Evolutionary conservation across 805 yeast genomes (phyloP).

Genomic region (Nadsonia fulvescens): DNA sequence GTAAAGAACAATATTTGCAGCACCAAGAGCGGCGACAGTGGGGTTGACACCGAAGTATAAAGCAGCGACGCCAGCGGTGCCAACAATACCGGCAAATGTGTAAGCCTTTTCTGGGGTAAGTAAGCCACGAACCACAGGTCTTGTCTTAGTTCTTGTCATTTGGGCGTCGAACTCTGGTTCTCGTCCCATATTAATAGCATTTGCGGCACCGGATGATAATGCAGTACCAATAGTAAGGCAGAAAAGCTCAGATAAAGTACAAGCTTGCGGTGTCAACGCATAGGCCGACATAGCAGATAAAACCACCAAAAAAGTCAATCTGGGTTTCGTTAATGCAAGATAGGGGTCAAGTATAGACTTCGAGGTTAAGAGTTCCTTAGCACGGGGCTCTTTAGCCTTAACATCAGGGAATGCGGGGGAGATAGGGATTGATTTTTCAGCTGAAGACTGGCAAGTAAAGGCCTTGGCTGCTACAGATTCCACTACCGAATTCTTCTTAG

Average conservation of each 20-base stretch:
- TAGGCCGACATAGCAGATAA: slow-evolving; percentile 85
- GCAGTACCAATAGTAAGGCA: slow-evolving; percentile 73
- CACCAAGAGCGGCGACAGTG: slow-evolving; percentile 67
- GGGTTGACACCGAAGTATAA: slow-evolving; percentile 72
- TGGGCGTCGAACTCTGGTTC: slow-evolving; percentile 77
- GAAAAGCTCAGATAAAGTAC: slow-evolving; percentile 50
- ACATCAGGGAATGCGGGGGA: neutral
- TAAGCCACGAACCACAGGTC: slow-evolving; percentile 81
- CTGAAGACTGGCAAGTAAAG: slow-evolving; percentile 9
- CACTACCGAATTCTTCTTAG: no score
- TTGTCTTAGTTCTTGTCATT: slow-evolving; percentile 73
- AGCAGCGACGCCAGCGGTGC: slow-evolving; percentile 49
- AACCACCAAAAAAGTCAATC: slow-evolving; percentile 72
- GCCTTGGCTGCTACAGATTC: slow-evolving; percentile 8
- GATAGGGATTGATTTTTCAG: slow-evolving; percentile 2
- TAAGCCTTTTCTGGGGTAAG: slow-evolving; percentile 64
- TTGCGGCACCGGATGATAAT: slow-evolving; percentile 81
- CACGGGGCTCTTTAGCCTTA: slow-evolving; percentile 6
- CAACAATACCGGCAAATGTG: slow-evolving; percentile 58
- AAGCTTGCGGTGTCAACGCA: slow-evolving; percentile 75
- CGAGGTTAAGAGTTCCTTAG: no score
- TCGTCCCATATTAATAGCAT: slow-evolving; percentile 92
- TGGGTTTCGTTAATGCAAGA: slow-evolving; percentile 75
- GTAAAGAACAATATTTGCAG: slow-evolving; percentile 61
- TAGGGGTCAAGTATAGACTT: slow-evolving; percentile 20